Evolutionary conservation across 192 early-diverging fungal genomes (phyloP), one percentile per base, ranked within the genome.

Genomic region (Coemansia sp.): DNA sequence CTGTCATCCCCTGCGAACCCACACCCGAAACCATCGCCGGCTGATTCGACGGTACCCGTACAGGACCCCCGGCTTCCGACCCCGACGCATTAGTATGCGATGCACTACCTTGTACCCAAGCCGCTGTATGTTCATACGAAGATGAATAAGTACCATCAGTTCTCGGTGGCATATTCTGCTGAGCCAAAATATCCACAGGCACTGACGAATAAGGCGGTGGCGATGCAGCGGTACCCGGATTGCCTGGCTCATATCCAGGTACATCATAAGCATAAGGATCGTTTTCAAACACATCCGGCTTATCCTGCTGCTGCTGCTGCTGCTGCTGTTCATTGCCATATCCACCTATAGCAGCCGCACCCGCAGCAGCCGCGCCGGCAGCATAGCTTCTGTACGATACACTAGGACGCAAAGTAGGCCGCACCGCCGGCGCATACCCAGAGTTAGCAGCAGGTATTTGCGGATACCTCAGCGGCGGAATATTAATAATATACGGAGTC

Each of bases 111-210:
- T 77, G 72, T 55, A 83, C 80, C 80, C 80, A 83, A 11, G 75
- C 75, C 17, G 75, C 75, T 20, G 75, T 83, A 12, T 83, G 80
- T 62, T 83, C 80, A 35, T 83, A 83, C 36, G 75, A 83, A 38
- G 80, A 83, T 65, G 80, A 83, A 54, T 83, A 83, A 41, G 72
- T 74, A 56, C 75, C 80, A n/a, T 82, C 79, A 0, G 74, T 74
- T 14, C 74, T 71, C 18, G 70, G 35, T 43, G 79, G 79, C 61
- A 73, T 18, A 9, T 14, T 53, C 9, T 17, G 18, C 28, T 48
- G 41, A 0, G 15, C 5, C 37, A 7, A 3, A n/a, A 55, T 65
- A 0, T 51, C 54, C 39, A 51, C 61, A 51, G 39, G 69, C 20
- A 37, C 57, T 2, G 72, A 61, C 43, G 79, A 63, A 45, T 82